Evolutionary conservation across 2,329 filamentous ascomycete species (phyloP).

Genomic region (Alternaria sp.): DNA sequence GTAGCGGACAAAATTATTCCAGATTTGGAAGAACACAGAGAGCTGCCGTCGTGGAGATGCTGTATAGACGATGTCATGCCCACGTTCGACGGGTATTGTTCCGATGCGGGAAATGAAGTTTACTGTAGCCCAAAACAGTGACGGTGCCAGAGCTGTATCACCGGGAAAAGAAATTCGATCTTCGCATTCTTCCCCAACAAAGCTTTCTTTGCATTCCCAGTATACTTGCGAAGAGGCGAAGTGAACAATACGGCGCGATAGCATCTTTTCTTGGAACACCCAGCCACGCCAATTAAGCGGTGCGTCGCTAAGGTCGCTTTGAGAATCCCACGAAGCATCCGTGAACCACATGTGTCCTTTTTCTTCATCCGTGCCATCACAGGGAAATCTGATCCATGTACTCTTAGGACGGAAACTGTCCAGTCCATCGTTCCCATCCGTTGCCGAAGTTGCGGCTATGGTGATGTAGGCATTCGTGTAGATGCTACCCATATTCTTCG

Average conservation of each 20-base stretch:
- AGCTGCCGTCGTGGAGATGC: too few relatives aligned
- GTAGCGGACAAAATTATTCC: not conserved
- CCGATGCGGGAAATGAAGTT: too few relatives aligned
- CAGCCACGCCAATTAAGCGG: not conserved
- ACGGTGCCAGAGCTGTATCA: too few relatives aligned
- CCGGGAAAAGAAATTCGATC: fast-evolving
- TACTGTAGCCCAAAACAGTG: too few relatives aligned
- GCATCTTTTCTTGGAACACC: not conserved
- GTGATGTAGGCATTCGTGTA: not conserved
- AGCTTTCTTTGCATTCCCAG: not conserved
- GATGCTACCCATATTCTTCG: too few relatives aligned
- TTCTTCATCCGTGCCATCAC: fast-evolving
- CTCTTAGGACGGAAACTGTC: fast-evolving
- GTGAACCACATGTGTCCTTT: not conserved
- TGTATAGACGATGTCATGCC: fast-evolving
- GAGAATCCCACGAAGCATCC: fast-evolving
- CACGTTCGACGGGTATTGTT: too few relatives aligned
- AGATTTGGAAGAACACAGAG: too few relatives aligned
- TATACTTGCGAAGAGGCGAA: not conserved
- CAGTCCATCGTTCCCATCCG: fast-evolving
- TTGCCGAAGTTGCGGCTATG: not conserved
- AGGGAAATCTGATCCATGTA: fast-evolving
- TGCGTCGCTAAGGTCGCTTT: fast-evolving
- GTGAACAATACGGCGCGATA: not conserved
- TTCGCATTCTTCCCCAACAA: not conserved